Conservation (phyloP, 1,284 basidiomycete genomes). For the Kwoniella shivajii region DNA sequence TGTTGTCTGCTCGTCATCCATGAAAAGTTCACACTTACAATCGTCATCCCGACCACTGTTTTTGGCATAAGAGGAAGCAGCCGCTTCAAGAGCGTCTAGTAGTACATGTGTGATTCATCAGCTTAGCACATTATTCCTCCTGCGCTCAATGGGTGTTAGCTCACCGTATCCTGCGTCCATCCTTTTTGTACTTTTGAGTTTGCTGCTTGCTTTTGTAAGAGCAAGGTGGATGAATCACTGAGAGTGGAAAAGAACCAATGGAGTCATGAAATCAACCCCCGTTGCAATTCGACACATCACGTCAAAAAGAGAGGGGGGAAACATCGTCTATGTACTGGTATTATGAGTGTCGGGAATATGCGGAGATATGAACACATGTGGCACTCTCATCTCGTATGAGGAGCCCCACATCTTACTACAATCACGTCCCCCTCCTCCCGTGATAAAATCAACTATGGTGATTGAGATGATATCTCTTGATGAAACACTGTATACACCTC, state of each 20-base stretch:
- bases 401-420: too few relatives aligned
- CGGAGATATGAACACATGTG: neutral
- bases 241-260: neutral
- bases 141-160: too few relatives aligned
- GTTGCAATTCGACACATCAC: too few relatives aligned
- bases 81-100: constrained; percentile 33
- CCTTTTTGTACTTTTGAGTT: constrained; percentile 4
- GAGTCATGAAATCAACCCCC: too few relatives aligned
- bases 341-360: neutral
- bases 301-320: too few relatives aligned
- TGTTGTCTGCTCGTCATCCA: too few relatives aligned
- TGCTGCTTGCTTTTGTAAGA: neutral
- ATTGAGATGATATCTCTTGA: too few relatives aligned
- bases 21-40: constrained; percentile 11
- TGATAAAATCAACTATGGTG: too few relatives aligned
- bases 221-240: neutral
- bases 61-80: constrained; percentile 33
- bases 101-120: neutral
- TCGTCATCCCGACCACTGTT: constrained; percentile 20
- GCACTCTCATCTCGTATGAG: too few relatives aligned
- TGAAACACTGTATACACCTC: too few relatives aligned
- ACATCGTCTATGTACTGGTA: too few relatives aligned
- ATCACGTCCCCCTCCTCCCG: too few relatives aligned
- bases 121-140: neutral
- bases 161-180: constrained; percentile 43